Conservation (phyloP, 495 filamentous ascomycete species). For the Podospora sp. region DNA sequence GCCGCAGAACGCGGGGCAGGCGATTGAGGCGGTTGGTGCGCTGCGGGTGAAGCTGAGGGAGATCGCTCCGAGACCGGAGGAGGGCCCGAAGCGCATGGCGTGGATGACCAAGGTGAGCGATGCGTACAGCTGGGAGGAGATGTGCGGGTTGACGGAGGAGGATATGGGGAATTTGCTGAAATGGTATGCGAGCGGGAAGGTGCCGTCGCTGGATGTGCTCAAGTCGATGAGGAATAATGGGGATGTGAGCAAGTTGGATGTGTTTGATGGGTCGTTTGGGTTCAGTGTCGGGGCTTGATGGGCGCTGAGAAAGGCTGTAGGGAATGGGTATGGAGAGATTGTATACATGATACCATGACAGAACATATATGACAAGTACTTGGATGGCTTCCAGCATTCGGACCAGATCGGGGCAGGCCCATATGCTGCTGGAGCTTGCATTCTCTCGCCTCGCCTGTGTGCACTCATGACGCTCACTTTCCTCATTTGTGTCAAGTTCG, state of each 20-base stretch:
- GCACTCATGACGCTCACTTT: not conserved
- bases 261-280: conserved; percentile 63
- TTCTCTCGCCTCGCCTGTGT: no score
- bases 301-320: not conserved
- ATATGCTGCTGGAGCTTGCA: no score
- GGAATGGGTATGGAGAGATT: conserved; percentile 3
- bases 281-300: conserved; percentile 56
- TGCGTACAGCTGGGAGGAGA: conserved; percentile 79
- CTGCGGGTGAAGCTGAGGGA: conserved; percentile 77
- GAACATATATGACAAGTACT: not conserved
- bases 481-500: not conserved
- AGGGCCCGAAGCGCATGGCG: conserved; percentile 88
- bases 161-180: conserved; percentile 79
- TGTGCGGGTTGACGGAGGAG: conserved; percentile 78
- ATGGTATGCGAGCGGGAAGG: conserved; percentile 62
- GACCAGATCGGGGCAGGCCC: no score
- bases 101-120: conserved; percentile 96
- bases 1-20: conserved; percentile 75
- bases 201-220: conserved; percentile 52
- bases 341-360: conserved; percentile 12
- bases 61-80: conserved; percentile 68
- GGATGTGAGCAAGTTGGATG: conserved; percentile 48
- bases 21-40: conserved; percentile 79
- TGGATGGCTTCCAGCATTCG: not conserved
- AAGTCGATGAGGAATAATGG: conserved; percentile 51